These are phyloP conservation scores for Sphenostylis stenocarpa DNA, from an alignment of 306 rosid species.

Conservation along the genomic window DNA sequence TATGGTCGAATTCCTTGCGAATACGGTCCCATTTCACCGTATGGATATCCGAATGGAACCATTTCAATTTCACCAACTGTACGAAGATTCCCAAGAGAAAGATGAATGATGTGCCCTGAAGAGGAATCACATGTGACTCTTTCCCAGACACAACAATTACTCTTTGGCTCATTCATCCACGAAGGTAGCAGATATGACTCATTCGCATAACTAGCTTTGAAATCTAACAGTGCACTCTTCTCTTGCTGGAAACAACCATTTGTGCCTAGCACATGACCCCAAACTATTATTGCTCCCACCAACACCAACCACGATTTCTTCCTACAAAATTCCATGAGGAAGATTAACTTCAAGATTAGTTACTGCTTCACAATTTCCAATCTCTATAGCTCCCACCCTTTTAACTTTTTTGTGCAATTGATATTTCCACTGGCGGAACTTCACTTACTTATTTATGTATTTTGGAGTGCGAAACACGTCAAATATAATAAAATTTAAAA, in stretches of 20 bases:
- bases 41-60: rapidly evolving
- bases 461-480: too few species aligned
- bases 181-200: neutral
- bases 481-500: too few species aligned
- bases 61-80: neutral
- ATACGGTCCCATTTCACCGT: neutral
- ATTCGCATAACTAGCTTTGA: neutral
- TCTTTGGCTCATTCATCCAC: neutral
- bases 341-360: neutral
- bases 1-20: too few species aligned
- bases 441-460: too few species aligned
- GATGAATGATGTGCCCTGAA: neutral
- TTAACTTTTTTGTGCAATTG: neutral
- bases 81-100: neutral
- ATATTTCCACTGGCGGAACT: too few species aligned
- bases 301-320: neutral
- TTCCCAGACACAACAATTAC: slow-evolving; percentile 12
- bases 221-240: neutral
- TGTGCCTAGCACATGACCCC: neutral
- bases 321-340: neutral
- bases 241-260: neutral
- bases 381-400: neutral
- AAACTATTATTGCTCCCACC: neutral
- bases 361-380: neutral
- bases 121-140: neutral